Percentiles rank a stretch among this genome's conserved stretches.
Evolutionary conservation across 2,329 filamentous ascomycete genomes (phyloP).

Genomic region (Graphium sp.): DNA sequence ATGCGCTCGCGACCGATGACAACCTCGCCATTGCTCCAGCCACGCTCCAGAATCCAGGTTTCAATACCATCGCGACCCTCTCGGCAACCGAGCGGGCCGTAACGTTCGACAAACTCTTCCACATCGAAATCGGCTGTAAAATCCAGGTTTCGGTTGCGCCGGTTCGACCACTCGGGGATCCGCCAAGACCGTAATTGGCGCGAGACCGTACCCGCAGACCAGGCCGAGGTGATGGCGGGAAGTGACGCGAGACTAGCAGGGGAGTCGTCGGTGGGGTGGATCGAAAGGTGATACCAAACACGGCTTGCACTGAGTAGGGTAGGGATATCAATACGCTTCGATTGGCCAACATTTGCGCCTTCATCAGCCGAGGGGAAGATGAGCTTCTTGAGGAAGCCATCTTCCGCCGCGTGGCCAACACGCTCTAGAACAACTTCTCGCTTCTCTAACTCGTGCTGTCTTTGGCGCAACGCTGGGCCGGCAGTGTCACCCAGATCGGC

Average conservation of each 20-base stretch:
- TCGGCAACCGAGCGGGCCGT: constrained; percentile 67
- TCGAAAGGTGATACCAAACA: constrained; percentile 83
- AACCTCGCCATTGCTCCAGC: constrained; percentile 97
- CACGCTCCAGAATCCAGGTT: constrained; percentile 83
- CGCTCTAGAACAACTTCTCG: constrained; percentile 75
- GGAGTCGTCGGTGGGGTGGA: constrained; percentile 81
- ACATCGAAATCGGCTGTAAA: constrained; percentile 95
- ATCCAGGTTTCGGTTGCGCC: constrained; percentile 76
- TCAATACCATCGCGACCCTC: constrained; percentile 88
- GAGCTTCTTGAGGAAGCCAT: constrained; percentile 65
- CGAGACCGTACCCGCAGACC: constrained; percentile 87
- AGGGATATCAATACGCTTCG: constrained; percentile 64
- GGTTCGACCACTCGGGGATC: constrained; percentile 90
- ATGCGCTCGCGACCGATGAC: constrained; percentile 80
- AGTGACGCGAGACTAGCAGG: constrained; percentile 60
- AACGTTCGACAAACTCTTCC: constrained; percentile 78
- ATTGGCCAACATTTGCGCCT: constrained; percentile 65
- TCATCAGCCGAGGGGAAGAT: constrained; percentile 63
- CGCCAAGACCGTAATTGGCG: constrained; percentile 87
- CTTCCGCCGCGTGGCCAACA: constrained; percentile 64
- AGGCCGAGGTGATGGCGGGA: constrained; percentile 59
- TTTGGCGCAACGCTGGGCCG: constrained; percentile 50
- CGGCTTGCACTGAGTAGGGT: constrained; percentile 65
- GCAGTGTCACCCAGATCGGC: constrained; percentile 63
- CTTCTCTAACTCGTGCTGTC: constrained; percentile 65